Evolutionary conservation across 495 filamentous ascomycete species (phyloP), one percentile per base, ranked within the genome.

Genomic region (Penicillium lagena): DNA sequence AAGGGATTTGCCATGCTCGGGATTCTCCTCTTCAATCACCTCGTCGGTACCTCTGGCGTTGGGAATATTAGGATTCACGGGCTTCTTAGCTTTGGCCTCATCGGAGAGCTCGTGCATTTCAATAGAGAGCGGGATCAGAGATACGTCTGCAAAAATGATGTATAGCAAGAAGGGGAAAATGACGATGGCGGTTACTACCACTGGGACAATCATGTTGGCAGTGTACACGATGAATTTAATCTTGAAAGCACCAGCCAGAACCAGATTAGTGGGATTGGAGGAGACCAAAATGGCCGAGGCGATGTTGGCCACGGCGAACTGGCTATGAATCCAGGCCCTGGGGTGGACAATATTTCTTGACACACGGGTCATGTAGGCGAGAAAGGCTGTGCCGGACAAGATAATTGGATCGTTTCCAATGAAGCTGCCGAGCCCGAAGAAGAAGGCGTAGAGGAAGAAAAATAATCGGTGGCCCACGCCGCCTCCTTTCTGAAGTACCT

Each of bases 401-500:
- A 86, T 84, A 51, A 86, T 78, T 9, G 82, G 82, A 45, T 86
- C 82, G 48, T 86, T 86, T 13, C 82, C 82, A 35, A 85, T 81
- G 58, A 79, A 82, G 46, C 60, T 78, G 29, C 78, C 76, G n/a
- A 86, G 52, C n/a, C 43, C 59, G 43, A 83, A 82, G 62, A 83
- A 86, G 66, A 86, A 83, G 42, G 66, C 63, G 43, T 83, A 86
- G 12, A 86, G 73, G 56, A 82, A 86, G 59, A 86, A 78, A 57
- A 78, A 86, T 1, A 86, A 62, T 35, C 73, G 57, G 40, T 81
- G 78, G 7, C 82, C 82, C 17, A 70, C 69, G 17, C 69, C 66
- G n/a, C 81, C 80, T 29, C 73, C 79, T 56, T 69, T 75, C 52
- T 80, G 72, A n/a, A 85, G 72, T 1, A 86, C 82, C 45, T 76